Percentiles rank a stretch among this genome's conserved stretches.
These are phyloP conservation scores for Podila minutissima DNA, from an alignment of 192 early-diverging fungal species.

Conservation along the genomic window DNA sequence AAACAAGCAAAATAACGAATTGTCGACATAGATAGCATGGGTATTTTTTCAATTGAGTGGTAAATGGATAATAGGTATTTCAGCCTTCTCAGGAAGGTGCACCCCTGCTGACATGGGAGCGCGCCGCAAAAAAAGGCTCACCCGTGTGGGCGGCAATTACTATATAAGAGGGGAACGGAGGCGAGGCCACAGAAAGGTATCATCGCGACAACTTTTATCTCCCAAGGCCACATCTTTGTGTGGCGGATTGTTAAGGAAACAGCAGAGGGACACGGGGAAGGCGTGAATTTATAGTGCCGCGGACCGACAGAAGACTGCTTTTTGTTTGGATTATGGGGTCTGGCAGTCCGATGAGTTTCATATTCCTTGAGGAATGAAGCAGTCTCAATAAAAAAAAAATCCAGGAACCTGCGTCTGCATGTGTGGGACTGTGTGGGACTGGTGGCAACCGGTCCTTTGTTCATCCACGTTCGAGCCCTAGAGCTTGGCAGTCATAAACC, in stretches of 20 bases:
- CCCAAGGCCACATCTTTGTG: slow-evolving; percentile 12
- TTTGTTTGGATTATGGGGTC: no score
- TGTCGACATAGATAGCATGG: no score
- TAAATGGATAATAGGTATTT: background rate
- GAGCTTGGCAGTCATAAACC: no score
- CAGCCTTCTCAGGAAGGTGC: slow-evolving; percentile 17
- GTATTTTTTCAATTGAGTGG: background rate
- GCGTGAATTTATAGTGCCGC: no score
- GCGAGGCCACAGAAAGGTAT: slow-evolving; percentile 16
- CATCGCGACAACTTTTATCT: slow-evolving; percentile 18
- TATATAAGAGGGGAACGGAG: slow-evolving; percentile 24
- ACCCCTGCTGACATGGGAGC: slow-evolving; percentile 10
- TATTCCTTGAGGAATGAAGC: no score
- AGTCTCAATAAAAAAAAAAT: no score
- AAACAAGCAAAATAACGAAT: background rate
- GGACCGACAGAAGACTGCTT: no score
- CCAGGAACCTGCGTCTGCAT: no score
- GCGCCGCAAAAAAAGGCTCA: slow-evolving; percentile 22
- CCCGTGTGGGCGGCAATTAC: slow-evolving; percentile 9
- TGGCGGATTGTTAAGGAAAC: slow-evolving; percentile 1
- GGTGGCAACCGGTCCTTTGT: no score
- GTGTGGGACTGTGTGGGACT: no score
- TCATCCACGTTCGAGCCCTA: no score
- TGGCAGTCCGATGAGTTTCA: no score
- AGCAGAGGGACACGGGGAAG: background rate